A percentile compares a stretch with the other conserved stretches of the same genome.
phyloP scores from a whole-genome alignment of 495 filamentous ascomycete species.

The Neurospora tetraspora region DNA sequence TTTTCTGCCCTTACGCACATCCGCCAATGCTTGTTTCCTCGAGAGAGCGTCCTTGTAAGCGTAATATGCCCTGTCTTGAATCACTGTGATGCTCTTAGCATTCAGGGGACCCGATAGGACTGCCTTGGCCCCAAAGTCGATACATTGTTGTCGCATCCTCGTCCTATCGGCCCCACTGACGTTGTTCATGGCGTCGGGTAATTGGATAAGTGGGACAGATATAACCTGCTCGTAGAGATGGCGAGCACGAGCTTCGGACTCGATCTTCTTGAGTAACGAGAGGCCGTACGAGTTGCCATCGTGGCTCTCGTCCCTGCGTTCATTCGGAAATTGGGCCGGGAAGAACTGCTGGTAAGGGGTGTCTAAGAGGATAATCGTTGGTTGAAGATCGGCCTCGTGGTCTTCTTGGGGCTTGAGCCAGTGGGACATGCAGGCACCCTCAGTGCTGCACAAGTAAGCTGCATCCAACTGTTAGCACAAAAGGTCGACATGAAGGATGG shows the following conservation, averaged over 20 bases:
- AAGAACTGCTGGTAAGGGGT: constrained; percentile 42
- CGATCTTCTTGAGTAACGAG: constrained; percentile 55
- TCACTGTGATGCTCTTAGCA: constrained; percentile 54
- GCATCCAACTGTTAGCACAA: constrained; percentile 17
- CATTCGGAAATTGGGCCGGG: constrained; percentile 31
- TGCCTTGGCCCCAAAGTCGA: constrained; percentile 80
- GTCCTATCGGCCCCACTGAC: constrained; percentile 32
- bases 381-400: constrained; percentile 51
- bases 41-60: constrained; percentile 59
- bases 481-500: background rate
- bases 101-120: constrained; percentile 71
- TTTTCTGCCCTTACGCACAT: constrained; percentile 60
- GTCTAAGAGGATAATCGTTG: constrained; percentile 69
- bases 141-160: constrained; percentile 47
- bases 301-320: constrained; percentile 24
- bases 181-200: constrained; percentile 24
- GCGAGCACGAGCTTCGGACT: constrained; percentile 58
- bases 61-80: constrained; percentile 76
- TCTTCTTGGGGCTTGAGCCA: constrained; percentile 57
- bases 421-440: constrained; percentile 58
- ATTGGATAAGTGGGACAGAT: constrained; percentile 55
- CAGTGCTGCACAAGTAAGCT: constrained; percentile 69
- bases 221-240: constrained; percentile 65
- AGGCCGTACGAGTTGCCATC: constrained; percentile 57
- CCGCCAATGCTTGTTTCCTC: constrained; percentile 57